Conservation (phyloP, 176 grass and related monocot genomes). For the Aegilops tauschii region DNA sequence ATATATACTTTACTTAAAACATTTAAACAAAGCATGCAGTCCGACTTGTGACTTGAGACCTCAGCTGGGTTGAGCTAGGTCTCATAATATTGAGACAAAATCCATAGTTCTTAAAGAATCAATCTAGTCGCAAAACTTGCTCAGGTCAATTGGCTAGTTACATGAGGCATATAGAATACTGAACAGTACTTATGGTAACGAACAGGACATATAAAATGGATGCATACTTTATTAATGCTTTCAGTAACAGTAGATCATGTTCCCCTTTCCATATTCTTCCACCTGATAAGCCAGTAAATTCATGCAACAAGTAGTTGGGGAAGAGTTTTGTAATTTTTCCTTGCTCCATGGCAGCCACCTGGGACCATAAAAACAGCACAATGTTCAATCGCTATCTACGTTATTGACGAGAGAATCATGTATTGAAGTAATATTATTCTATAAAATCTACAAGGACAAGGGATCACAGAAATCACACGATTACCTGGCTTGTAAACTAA, state of each 20-base stretch:
- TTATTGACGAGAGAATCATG: conserved; percentile 21
- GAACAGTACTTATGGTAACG: background rate
- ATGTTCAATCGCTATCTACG: conserved; percentile 6
- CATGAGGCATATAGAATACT: conserved; percentile 20
- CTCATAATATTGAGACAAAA: background rate
- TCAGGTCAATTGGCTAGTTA: background rate
- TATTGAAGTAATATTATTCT: background rate
- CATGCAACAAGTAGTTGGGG: conserved; percentile 54
- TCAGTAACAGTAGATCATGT: conserved; percentile 74
- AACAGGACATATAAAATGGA: conserved; percentile 19
- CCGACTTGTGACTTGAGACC: background rate
- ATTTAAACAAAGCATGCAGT: background rate
- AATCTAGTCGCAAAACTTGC: conserved; percentile 12
- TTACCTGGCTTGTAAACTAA: conserved; percentile 12
- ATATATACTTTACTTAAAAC: background rate
- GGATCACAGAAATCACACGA: conserved; percentile 1
- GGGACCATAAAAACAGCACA: conserved; percentile 21
- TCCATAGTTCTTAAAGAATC: conserved; percentile 20
- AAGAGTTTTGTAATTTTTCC: conserved; percentile 50
- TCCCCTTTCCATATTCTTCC: conserved; percentile 72
- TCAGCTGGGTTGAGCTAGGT: background rate
- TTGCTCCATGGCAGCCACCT: conserved; percentile 47
- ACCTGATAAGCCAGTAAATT: conserved; percentile 61
- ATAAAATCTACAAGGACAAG: conserved; percentile 5
- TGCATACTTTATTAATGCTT: conserved; percentile 72